phyloP scores from a whole-genome alignment of 805 yeast genomes.

The Lipomyces lipofer region DNA sequence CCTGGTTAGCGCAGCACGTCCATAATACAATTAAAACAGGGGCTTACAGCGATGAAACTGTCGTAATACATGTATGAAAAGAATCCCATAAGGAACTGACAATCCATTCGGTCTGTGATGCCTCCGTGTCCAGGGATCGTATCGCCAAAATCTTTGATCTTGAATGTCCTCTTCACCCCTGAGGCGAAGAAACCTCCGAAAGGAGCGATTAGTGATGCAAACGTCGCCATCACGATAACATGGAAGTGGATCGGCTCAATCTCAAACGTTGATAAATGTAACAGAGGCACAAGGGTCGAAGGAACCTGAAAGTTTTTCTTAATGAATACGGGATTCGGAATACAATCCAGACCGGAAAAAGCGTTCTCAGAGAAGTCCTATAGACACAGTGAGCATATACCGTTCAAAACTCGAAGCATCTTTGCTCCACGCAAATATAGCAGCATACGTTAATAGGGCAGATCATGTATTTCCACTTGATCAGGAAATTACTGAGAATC shows the following conservation, averaged over 20 bases:
- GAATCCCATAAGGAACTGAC: constrained; percentile 97
- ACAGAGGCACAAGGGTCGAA: constrained; percentile 54
- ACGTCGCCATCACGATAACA: constrained; percentile 79
- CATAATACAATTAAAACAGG: background rate
- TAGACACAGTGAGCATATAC: background rate
- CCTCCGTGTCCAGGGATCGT: constrained; percentile 99
- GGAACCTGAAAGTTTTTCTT: constrained; percentile 80
- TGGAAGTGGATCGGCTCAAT: constrained; percentile 87
- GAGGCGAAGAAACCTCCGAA: constrained; percentile 98
- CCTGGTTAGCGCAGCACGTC: background rate
- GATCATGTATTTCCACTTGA: constrained; percentile 70
- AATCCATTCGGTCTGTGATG: constrained; percentile 94
- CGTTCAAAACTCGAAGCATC: background rate
- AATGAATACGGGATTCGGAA: constrained; percentile 83
- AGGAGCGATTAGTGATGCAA: constrained; percentile 96
- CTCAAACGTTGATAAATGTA: constrained; percentile 37
- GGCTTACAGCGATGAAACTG: constrained; percentile 68
- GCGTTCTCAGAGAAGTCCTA: constrained; percentile 26
- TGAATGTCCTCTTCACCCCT: constrained; percentile 95
- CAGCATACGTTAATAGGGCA: constrained; percentile 64
- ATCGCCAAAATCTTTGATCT: constrained; percentile 95
- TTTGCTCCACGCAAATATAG: background rate
- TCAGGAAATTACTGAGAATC: constrained; percentile 60
- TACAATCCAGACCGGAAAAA: constrained; percentile 68
- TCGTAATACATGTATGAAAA: constrained; percentile 90